Base-by-base conservation (phyloP, 495 filamentous ascomycete species). In the Aspergillus mulundensis region DNA sequence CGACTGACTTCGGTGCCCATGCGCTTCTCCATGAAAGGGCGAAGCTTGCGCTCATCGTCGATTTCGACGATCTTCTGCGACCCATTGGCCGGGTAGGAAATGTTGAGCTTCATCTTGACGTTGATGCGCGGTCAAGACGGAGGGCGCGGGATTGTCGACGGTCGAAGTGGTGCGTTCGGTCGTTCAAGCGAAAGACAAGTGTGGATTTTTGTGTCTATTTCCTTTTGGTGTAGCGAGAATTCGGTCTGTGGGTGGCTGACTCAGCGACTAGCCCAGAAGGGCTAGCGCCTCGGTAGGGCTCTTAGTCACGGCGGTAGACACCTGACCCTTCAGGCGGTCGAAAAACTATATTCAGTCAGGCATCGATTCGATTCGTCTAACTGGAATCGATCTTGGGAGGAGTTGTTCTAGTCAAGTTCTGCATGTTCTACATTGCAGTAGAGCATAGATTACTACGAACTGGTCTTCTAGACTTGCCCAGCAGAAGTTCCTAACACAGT, bases 61-160 rank as follows among this genome's bases (percentile, higher is more conserved):
- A 98, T 80, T 70, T 98, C 94, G 80, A 98, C 87, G 64, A 98
- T 85, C 82, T 98, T 98, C 78, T 98, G 94, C 66, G 90, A 90
- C 85, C 94, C 94, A 81, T 97, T 97, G 81, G 91, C 88, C 68
- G 95, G 94, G 84, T 89, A 91, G 77, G 89, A 95, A 80, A 96
- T 92, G 85, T 96, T 95, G 83, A 95, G 82, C 88, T 95, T 89
- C 87, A 89, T 90, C 75, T 77, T 77, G 75, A 76, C 75, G 72
- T 67, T 65, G 71, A 64, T 70, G 73, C 75, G 73, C 75, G 71
- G 73, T 77, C 73, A 77, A 77, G 75, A 77, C 75, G 73, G 71
- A 74, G 75, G 62, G 70, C 73, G 75, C 70, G 67, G 68, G 64
- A 72, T 76, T 73, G 74, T 76, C 74, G 73, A 77, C 70, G 67